These are phyloP conservation scores for Termitomyces eurrhizus DNA, from an alignment of 768 basidiomycete species.

Conservation along the genomic window DNA sequence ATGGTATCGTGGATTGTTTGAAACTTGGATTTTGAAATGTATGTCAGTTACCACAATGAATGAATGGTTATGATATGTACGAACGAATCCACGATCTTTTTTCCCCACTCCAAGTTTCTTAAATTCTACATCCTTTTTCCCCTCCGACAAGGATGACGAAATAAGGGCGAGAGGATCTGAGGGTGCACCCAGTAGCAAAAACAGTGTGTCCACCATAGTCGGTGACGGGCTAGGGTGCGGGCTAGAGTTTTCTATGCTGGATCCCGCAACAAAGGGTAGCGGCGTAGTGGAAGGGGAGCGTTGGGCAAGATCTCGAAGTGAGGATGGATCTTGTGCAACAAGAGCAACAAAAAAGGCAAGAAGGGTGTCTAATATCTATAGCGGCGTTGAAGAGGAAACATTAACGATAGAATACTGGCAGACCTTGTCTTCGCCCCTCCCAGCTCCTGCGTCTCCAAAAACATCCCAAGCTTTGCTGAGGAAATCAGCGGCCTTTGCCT, in stretches of 20 bases:
- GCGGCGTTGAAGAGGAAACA: background rate
- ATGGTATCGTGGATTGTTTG: slow-evolving; percentile 32
- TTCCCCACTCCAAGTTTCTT: slow-evolving; percentile 51
- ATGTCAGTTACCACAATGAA: background rate
- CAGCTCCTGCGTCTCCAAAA: slow-evolving; percentile 54
- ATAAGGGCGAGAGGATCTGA: slow-evolving; percentile 50
- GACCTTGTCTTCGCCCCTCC: slow-evolving; percentile 54
- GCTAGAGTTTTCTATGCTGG: slow-evolving; percentile 11
- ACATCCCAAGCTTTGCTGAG: slow-evolving; percentile 65
- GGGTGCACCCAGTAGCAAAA: slow-evolving; percentile 33
- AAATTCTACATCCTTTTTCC: slow-evolving; percentile 36
- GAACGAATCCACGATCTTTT: slow-evolving; percentile 53
- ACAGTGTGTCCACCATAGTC: slow-evolving; percentile 38
- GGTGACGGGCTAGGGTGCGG: slow-evolving; percentile 21
- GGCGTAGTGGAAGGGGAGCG: slow-evolving; percentile 17
- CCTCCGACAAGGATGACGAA: slow-evolving; percentile 17
- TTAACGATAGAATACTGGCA: background rate
- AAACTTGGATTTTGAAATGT: slow-evolving; percentile 23
- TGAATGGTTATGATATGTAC: slow-evolving; percentile 16
- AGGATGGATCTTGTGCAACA: slow-evolving; percentile 53
- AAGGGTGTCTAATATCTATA: slow-evolving; percentile 61
- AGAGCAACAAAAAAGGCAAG: slow-evolving; percentile 60
- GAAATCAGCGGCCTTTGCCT: slow-evolving; percentile 76
- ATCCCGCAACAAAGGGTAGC: slow-evolving; percentile 7
- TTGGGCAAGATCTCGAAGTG: slow-evolving; percentile 51